A percentile compares a stretch with the other conserved stretches of the same genome.
phyloP scores from a whole-genome alignment of 2,329 filamentous ascomycete species.

The Cordyceps pruinosa region DNA sequence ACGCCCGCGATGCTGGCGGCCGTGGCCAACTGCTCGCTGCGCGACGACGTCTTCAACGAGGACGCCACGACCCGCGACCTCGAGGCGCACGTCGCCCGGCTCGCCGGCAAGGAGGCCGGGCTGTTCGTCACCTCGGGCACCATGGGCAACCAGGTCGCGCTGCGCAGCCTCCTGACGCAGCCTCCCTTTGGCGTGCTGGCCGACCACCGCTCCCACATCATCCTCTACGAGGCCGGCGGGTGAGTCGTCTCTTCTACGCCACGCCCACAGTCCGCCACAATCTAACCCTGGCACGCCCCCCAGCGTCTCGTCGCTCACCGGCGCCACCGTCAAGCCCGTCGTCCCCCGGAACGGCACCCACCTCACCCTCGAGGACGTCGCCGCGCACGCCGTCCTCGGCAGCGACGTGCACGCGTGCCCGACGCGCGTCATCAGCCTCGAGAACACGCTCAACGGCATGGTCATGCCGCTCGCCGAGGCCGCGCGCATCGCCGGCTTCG shows the following conservation, averaged over 20 bases:
- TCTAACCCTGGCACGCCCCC: too few relatives aligned
- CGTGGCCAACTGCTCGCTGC: conserved; percentile 64
- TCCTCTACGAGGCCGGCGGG: conserved; percentile 59
- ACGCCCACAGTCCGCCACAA: background rate
- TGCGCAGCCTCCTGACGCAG: conserved; percentile 69
- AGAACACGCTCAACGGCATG: conserved; percentile 78
- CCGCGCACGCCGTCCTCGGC: conserved; percentile 55
- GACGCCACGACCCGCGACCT: conserved; percentile 72
- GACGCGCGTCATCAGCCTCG: conserved; percentile 72
- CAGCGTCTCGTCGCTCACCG: conserved; percentile 63
- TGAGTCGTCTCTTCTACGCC: conserved; percentile 24
- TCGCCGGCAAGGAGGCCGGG: conserved; percentile 68
- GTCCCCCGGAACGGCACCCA: conserved; percentile 64
- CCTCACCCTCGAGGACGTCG: conserved; percentile 70
- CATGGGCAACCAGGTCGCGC: conserved; percentile 86
- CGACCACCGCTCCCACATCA: conserved; percentile 72
- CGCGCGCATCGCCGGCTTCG: conserved; percentile 63
- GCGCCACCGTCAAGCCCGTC: conserved; percentile 62
- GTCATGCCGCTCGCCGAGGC: conserved; percentile 71
- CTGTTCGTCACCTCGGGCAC: conserved; percentile 84
- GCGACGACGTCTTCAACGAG: conserved; percentile 79
- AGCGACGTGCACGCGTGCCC: conserved; percentile 73
- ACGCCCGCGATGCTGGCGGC: conserved; percentile 76
- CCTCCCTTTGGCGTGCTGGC: conserved; percentile 77
- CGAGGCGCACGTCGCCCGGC: conserved; percentile 63